phyloP scores from a whole-genome alignment of 345 rosid species.

The Clarkia xantiana region DNA sequence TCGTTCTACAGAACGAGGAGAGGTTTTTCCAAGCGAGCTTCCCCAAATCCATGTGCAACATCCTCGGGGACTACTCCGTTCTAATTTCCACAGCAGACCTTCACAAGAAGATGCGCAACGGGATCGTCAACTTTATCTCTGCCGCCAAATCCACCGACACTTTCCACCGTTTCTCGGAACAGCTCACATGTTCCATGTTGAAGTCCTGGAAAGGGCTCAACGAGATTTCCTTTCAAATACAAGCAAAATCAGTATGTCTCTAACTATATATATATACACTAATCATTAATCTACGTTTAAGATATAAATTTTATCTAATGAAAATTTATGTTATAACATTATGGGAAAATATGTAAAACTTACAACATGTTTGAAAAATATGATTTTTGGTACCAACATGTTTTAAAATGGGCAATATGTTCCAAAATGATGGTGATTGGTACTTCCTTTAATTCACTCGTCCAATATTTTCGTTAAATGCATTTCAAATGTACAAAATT shows the following conservation, averaged over 20 bases:
- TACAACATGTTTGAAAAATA: too few species aligned
- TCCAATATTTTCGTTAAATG: too few species aligned
- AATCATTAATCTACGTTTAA: not conserved
- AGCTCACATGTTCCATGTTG: slow-evolving; percentile 37
- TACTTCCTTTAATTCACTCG: too few species aligned
- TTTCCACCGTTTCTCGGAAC: slow-evolving; percentile 33
- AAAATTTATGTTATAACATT: too few species aligned
- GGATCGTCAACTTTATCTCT: too few species aligned
- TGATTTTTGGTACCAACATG: too few species aligned
- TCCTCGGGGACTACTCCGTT: slow-evolving; percentile 50
- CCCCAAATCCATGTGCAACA: slow-evolving; percentile 40
- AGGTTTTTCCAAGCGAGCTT: slow-evolving; percentile 60
- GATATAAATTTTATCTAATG: too few species aligned
- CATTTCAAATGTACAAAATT: too few species aligned
- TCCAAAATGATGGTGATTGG: too few species aligned
- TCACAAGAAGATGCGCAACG: slow-evolving; percentile 55
- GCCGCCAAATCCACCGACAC: slow-evolving; percentile 31
- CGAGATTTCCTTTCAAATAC: slow-evolving; percentile 38
- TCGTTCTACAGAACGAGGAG: slow-evolving; percentile 84
- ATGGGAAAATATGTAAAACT: too few species aligned
- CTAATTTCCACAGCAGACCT: slow-evolving; percentile 35
- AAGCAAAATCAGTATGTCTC: slow-evolving; percentile 37
- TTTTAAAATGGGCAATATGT: too few species aligned
- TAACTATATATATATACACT: not conserved
- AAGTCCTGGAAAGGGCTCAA: slow-evolving; percentile 64